Conservation (phyloP, 2,329 filamentous ascomycete species). For the Phialophora verrucosa region DNA sequence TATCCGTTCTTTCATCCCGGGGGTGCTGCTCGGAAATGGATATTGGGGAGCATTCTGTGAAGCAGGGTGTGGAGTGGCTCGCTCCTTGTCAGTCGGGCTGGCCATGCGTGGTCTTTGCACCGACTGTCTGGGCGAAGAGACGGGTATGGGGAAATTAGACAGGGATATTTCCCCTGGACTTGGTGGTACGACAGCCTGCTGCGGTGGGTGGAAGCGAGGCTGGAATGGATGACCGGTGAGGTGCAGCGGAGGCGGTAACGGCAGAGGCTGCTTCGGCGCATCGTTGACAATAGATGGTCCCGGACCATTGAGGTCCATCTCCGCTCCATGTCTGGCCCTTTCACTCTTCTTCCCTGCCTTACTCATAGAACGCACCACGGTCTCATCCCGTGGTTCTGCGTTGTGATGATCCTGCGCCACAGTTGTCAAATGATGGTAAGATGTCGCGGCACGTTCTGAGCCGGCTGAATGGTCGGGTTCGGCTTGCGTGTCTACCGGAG, state of each 20-base stretch:
- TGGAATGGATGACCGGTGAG: slow-evolving; percentile 19
- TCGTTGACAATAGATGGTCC: slow-evolving; percentile 30
- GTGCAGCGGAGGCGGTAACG: slow-evolving; percentile 24
- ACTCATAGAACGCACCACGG: neutral
- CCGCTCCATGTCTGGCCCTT: slow-evolving; percentile 17
- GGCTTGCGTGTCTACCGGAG: slow-evolving; percentile 18
- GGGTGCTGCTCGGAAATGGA: slow-evolving; percentile 19
- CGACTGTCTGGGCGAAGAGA: slow-evolving; percentile 29
- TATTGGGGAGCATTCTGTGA: slow-evolving; percentile 12
- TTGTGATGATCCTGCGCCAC: slow-evolving; percentile 1
- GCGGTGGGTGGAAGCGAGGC: slow-evolving; percentile 13
- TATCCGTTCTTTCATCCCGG: slow-evolving; percentile 21
- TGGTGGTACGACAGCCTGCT: slow-evolving; percentile 22
- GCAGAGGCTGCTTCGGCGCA: slow-evolving; percentile 16
- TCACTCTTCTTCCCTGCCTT: neutral
- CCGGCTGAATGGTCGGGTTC: slow-evolving; percentile 17
- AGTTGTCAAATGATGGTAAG: slow-evolving; percentile 30
- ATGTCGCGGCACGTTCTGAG: slow-evolving; percentile 13
- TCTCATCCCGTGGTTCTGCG: neutral
- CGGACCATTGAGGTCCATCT: slow-evolving; percentile 26
- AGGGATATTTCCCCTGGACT: slow-evolving; percentile 35
- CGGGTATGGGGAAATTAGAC: slow-evolving; percentile 33
- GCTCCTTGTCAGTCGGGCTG: slow-evolving; percentile 2
- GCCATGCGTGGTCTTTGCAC: neutral
- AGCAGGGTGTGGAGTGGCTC: neutral